Evolutionary conservation across 768 basidiomycete genomes (phyloP), one percentile per base, ranked within the genome.

Genomic region (Coprinopsis strossmayeri): DNA sequence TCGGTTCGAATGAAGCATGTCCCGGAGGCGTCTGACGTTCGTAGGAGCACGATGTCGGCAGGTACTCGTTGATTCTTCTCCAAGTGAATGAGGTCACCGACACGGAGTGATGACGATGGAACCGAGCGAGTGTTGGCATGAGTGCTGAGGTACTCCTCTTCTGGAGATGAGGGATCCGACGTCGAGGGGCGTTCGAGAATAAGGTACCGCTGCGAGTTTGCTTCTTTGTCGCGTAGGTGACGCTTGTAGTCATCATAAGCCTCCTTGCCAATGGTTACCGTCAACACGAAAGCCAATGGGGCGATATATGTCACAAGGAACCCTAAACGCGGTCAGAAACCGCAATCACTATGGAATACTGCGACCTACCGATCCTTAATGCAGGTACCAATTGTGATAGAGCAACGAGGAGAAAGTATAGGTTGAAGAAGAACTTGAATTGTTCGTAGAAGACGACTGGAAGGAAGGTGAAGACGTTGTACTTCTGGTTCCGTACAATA

Each of bases 401-500:
- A 0, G 96, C 96, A 30, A 99, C 96, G 20, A 98, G 83, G 10
- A 98, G 79, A 62, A 99, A 99, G 66, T 98, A 99, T 5, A 97
- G 76, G 63, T 98, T 99, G 81, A 96, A 98, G 73, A 99, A 99
- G 75, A 95, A 97, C 67, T 97, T 98, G 84, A 98, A 99, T 64
- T 98, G 95, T 64, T 98, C 94, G 65, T 97, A 98, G 64, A 98
- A 81, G 38, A 98, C 94, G 55, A 97, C 79, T 2, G 96, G 96
- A 9, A 99, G 78, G 73, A 99, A 99, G n/a, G 90, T 92, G 69
- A 91, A 79, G 46, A 88, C 74, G 62, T 94, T 95, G 76, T 98
- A 98, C 71, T 99, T 99, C 67, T 98, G 95, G 59, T 99, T 99
- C 57, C 90, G 84, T 48, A 96, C 90, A 41, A 86, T 84, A 67